Percentiles rank a stretch among this genome's conserved stretches.
phyloP scores from a whole-genome alignment of 1,284 basidiomycete species.

The Earliella scabrosa region DNA sequence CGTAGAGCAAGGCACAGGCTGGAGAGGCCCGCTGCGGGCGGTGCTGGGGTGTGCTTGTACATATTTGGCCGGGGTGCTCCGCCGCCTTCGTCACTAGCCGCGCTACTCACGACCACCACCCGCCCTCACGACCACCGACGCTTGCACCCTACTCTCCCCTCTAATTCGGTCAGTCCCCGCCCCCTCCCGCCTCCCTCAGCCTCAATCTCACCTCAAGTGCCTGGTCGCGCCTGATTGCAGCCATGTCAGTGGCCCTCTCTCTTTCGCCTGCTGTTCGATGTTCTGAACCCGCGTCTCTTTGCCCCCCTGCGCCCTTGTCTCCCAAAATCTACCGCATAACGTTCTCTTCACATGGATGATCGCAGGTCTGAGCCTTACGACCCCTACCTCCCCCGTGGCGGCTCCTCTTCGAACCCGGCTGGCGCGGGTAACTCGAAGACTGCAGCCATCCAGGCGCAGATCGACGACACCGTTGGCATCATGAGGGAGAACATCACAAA shows the following conservation, averaged over 20 bases:
- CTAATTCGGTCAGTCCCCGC: slow-evolving; percentile 29
- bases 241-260: slow-evolving; percentile 30
- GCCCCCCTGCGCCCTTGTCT: background rate
- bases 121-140: slow-evolving; percentile 29
- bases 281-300: slow-evolving; percentile 13
- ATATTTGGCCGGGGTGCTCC: slow-evolving; percentile 29
- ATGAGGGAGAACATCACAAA: slow-evolving; percentile 99
- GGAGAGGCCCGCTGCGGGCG: slow-evolving; percentile 4
- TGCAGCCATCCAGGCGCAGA: slow-evolving; percentile 91
- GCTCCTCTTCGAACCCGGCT: slow-evolving; percentile 60
- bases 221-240: slow-evolving; percentile 11
- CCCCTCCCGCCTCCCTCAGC: background rate
- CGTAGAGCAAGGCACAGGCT: background rate
- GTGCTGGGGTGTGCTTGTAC: slow-evolving; percentile 26
- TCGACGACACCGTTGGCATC: slow-evolving; percentile 94
- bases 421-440: slow-evolving; percentile 80
- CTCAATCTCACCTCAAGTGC: slow-evolving; percentile 11
- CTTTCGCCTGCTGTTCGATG: slow-evolving; percentile 9
- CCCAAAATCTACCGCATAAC: background rate
- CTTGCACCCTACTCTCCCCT: slow-evolving; percentile 20
- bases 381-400: slow-evolving; percentile 90
- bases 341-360: background rate
- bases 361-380: slow-evolving; percentile 92
- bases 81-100: slow-evolving; percentile 30
- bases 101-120: slow-evolving; percentile 29